A percentile compares a stretch with the other conserved stretches of the same genome.
These are phyloP conservation scores for Eustoma russellianum DNA, from an alignment of 257 asterid species.

Conservation along the genomic window DNA sequence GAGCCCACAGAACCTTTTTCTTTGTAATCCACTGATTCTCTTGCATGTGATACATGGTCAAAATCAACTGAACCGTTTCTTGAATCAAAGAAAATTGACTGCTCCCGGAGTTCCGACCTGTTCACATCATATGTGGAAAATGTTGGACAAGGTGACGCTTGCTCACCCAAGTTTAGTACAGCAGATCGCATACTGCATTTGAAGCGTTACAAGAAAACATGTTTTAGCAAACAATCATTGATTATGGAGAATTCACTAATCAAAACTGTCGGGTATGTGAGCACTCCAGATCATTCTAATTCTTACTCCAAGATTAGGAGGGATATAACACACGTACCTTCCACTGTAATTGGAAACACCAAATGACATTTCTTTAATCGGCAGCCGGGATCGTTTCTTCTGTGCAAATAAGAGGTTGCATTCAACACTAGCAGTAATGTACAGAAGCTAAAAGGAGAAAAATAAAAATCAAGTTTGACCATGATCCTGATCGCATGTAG, in stretches of 20 bases:
- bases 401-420: constrained; percentile 29
- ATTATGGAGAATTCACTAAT: no score
- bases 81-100: constrained; percentile 37
- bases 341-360: constrained; percentile 47
- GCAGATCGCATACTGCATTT: constrained; percentile 44
- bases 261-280: no score
- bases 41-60: constrained; percentile 43
- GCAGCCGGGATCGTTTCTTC: constrained; percentile 66
- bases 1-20: constrained; percentile 50
- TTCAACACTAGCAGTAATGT: no score
- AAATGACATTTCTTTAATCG: constrained; percentile 43
- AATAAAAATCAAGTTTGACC: no score
- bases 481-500: no score
- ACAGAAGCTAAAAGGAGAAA: no score
- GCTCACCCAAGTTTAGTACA: constrained; percentile 33
- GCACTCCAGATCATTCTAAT: no score
- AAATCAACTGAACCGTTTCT: constrained; percentile 38
- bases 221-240: neutral
- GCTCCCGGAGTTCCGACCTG: constrained; percentile 44
- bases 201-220: constrained; percentile 9
- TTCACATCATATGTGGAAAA: constrained; percentile 34
- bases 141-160: constrained; percentile 45
- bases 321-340: constrained; percentile 41
- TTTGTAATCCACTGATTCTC: constrained; percentile 46
- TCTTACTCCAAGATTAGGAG: neutral